Evolutionary conservation across 441 rosid genomes (phyloP).

Genomic region (Omphalea diandra): DNA sequence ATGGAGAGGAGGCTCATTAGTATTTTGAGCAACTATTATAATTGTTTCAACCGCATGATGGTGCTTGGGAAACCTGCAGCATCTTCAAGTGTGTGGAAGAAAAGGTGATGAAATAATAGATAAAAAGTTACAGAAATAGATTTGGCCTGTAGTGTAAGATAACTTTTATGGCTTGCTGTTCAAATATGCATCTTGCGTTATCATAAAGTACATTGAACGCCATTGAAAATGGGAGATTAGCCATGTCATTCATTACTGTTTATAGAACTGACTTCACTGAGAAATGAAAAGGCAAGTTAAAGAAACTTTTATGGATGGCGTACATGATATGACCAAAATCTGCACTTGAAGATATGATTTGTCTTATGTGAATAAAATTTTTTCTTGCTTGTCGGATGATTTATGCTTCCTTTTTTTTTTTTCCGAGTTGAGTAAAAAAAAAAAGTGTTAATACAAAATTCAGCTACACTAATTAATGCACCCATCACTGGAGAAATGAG

Average conservation of each 20-base stretch:
- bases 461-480: not conserved
- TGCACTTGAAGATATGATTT: not conserved
- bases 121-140: too few species aligned
- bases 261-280: too few species aligned
- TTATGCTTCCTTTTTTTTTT: too few species aligned
- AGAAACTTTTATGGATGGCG: not conserved
- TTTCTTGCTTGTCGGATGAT: not conserved
- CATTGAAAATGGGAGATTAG: not conserved
- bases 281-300: not conserved
- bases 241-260: not conserved
- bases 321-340: not conserved
- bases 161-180: too few species aligned
- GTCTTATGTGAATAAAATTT: not conserved
- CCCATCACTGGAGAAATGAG: conserved; percentile 2
- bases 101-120: not conserved
- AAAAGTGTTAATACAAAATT: not conserved
- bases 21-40: not conserved
- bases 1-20: conserved; percentile 23
- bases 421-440: not conserved
- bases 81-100: conserved; percentile 13
- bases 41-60: conserved; percentile 15
- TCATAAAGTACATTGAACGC: too few species aligned
- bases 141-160: too few species aligned
- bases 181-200: too few species aligned
- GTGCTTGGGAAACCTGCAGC: conserved; percentile 19